Percentiles rank a stretch among this genome's conserved stretches.
These are phyloP conservation scores for Ceratocystis ficicola DNA, from an alignment of 2,329 filamentous ascomycete species.

Conservation along the genomic window DNA sequence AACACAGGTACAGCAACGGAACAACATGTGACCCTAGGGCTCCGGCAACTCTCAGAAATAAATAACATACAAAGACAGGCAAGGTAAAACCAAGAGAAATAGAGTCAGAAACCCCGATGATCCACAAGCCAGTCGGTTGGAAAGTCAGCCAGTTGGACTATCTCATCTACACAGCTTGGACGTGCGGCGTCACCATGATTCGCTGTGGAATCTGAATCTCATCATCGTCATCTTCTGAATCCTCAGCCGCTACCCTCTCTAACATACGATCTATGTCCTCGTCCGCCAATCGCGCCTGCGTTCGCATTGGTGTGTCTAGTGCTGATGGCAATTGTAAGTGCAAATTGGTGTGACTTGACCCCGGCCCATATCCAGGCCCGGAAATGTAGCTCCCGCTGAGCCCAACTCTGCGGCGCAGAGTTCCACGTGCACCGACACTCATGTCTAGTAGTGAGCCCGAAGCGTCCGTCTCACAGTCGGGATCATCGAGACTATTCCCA, in stretches of 20 bases:
- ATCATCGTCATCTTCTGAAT: constrained; percentile 43
- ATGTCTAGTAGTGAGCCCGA: constrained; percentile 25
- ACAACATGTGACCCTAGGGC: too few species aligned
- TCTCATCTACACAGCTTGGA: constrained; percentile 16
- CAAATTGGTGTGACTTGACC: constrained; percentile 30
- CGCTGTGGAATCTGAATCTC: constrained; percentile 44
- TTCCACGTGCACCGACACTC: constrained; percentile 2
- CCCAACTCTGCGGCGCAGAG: constrained; percentile 18
- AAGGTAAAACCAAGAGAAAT: too few species aligned
- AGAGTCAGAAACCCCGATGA: too few species aligned
- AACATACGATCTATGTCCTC: constrained; percentile 49
- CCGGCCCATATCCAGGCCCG: not conserved
- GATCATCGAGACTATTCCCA: constrained; percentile 26
- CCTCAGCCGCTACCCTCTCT: constrained; percentile 39
- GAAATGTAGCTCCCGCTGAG: constrained; percentile 24
- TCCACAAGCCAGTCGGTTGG: not conserved
- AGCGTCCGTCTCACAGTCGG: constrained; percentile 29
- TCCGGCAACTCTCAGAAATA: too few species aligned
- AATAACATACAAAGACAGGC: too few species aligned
- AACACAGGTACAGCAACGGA: not conserved
- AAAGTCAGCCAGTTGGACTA: not conserved
- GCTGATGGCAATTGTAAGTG: constrained; percentile 40
- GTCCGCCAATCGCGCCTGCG: constrained; percentile 37
- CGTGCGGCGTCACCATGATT: constrained; percentile 7
- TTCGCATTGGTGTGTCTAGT: constrained; percentile 31